Evolutionary conservation across 2,329 filamentous ascomycete species (phyloP).

Genomic region (Tolypocladium amazonense): DNA sequence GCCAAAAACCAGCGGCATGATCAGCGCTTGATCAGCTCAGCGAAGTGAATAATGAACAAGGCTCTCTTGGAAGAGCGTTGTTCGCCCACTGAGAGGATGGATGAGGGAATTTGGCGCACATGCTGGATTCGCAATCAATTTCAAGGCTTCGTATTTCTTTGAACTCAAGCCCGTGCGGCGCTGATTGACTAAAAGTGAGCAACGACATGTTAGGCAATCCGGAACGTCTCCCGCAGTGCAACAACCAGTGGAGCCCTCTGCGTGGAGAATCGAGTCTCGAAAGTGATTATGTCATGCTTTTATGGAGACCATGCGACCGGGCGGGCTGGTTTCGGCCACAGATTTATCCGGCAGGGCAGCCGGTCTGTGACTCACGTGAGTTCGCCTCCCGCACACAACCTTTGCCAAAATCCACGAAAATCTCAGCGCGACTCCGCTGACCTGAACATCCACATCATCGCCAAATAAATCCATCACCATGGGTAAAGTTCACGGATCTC

Average conservation of each 20-base stretch:
- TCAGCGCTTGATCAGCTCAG: background rate
- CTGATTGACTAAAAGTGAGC: background rate
- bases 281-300: background rate
- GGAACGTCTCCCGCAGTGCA: background rate
- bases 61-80: background rate
- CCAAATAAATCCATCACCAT: constrained; percentile 45
- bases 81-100: background rate
- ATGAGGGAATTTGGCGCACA: background rate
- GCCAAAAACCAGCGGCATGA: background rate
- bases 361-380: constrained; percentile 24
- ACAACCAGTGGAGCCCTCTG: background rate
- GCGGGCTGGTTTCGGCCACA: background rate
- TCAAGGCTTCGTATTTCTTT: background rate
- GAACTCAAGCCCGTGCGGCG: background rate
- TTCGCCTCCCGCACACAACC: constrained; percentile 23
- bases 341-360: constrained; percentile 23
- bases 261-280: background rate
- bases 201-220: background rate
- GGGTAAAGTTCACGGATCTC: constrained; percentile 91
- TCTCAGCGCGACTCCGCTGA: constrained; percentile 16
- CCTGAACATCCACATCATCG: constrained; percentile 24
- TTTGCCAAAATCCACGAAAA: constrained; percentile 27
- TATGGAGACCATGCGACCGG: background rate
- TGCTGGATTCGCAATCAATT: background rate
- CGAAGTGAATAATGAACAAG: background rate